phyloP scores from a whole-genome alignment of 75 land plant species.

The Adiantum capillusveneris region DNA sequence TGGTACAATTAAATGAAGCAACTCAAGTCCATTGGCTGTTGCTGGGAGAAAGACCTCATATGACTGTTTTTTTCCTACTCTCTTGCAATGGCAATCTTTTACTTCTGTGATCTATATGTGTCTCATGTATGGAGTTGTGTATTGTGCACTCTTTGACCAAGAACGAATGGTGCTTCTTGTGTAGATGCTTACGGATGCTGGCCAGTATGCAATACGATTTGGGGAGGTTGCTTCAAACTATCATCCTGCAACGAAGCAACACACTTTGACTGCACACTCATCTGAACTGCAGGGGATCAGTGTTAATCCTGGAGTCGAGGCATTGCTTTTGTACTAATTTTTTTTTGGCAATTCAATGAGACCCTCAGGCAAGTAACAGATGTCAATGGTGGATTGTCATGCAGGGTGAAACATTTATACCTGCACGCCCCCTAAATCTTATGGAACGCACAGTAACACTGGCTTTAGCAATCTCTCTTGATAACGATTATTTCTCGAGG shows the following conservation, averaged over 20 bases:
- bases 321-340: neutral
- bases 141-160: too few relatives aligned
- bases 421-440: slow-evolving; percentile 58
- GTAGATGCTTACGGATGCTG: slow-evolving; percentile 97
- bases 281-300: neutral
- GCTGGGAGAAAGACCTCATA: too few relatives aligned
- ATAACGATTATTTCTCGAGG: slow-evolving; percentile 91
- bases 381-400: neutral
- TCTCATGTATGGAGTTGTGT: too few relatives aligned
- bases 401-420: slow-evolving; percentile 57
- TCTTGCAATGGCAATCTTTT: too few relatives aligned
- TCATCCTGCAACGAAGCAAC: neutral
- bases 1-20: too few relatives aligned
- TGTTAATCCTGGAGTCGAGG: neutral
- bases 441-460: slow-evolving; percentile 77
- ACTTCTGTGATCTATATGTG: too few relatives aligned
- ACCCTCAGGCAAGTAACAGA: neutral
- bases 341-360: neutral
- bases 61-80: too few relatives aligned
- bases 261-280: neutral
- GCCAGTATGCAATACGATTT: slow-evolving; percentile 87
- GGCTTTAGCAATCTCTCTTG: slow-evolving; percentile 86
- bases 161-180: too few relatives aligned
- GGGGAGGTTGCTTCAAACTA: slow-evolving; percentile 37
- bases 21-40: too few relatives aligned